These are phyloP conservation scores for Sordariomycetes sp. DNA, from an alignment of 2,329 filamentous ascomycete species.

Conservation along the genomic window DNA sequence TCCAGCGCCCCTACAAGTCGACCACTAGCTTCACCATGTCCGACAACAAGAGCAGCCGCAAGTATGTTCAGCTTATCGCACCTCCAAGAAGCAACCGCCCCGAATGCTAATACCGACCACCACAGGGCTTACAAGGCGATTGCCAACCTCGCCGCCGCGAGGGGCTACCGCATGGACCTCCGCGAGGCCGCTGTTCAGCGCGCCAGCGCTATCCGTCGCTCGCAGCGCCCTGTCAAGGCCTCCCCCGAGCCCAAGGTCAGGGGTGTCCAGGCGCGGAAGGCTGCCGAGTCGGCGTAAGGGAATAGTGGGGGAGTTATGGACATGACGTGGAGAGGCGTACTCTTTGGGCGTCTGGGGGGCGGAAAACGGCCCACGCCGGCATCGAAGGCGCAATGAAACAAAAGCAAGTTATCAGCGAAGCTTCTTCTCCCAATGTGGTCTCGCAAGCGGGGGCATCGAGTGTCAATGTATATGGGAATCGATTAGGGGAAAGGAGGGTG, in stretches of 20 bases:
- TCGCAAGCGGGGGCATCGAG: background rate
- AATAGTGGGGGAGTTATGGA: background rate
- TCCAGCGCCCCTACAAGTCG: constrained; percentile 60
- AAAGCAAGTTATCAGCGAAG: background rate
- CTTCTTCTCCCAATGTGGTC: background rate
- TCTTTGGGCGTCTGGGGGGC: background rate
- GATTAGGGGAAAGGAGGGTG: background rate
- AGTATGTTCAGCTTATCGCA: constrained; percentile 21
- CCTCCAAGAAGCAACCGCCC: background rate
- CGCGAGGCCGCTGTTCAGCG: constrained; percentile 70
- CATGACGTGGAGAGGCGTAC: background rate
- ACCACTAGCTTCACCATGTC: constrained; percentile 55
- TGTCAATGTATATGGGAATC: background rate
- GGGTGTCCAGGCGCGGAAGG: constrained; percentile 69
- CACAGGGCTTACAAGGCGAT: constrained; percentile 77
- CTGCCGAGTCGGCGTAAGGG: constrained; percentile 24
- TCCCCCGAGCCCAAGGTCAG: constrained; percentile 60
- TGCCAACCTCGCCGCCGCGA: constrained; percentile 70
- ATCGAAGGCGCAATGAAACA: background rate
- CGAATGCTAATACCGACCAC: constrained; percentile 1
- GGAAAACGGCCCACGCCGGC: background rate
- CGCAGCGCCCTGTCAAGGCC: constrained; percentile 69
- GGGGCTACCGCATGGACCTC: constrained; percentile 72
- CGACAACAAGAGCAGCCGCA: constrained; percentile 62
- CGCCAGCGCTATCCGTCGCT: constrained; percentile 70